A percentile compares a stretch with the other conserved stretches of the same genome.
Evolutionary conservation across 352 stramenopile genomes (phyloP).

Genomic region (Globisporangium spiculum): DNA sequence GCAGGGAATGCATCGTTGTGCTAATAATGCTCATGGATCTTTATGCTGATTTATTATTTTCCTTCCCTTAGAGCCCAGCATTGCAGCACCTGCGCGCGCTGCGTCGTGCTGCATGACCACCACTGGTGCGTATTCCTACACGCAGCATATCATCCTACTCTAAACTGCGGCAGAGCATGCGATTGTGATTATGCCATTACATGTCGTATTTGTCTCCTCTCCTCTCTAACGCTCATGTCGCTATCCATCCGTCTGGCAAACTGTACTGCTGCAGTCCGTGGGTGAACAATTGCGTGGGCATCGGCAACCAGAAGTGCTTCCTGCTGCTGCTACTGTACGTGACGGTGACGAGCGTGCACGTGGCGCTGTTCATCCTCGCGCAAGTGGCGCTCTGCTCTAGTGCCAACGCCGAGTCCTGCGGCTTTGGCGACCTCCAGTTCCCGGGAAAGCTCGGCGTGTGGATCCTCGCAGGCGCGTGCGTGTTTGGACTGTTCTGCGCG

Average conservation of each 20-base stretch:
- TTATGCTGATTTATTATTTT: not conserved
- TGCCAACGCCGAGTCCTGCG: constrained; percentile 36
- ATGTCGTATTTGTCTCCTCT: not conserved
- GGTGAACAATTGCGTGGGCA: constrained; percentile 87
- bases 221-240: not conserved
- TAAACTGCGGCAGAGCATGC: not conserved
- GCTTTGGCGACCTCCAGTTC: constrained; percentile 53
- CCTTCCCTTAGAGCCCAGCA: constrained; percentile 53
- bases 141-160: not conserved
- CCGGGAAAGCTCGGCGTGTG: constrained; percentile 64
- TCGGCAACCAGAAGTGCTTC: constrained; percentile 82
- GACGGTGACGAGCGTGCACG: constrained; percentile 52
- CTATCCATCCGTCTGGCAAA: not conserved
- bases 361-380: constrained; percentile 43
- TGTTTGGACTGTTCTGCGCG: constrained; percentile 75
- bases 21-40: not conserved
- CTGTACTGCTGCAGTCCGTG: constrained; percentile 46
- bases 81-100: constrained; percentile 74
- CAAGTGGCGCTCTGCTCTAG: constrained; percentile 45
- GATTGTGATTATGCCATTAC: not conserved
- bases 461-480: constrained; percentile 57
- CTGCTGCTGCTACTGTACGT: constrained; percentile 82
- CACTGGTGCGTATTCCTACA: constrained; percentile 55
- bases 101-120: constrained; percentile 79
- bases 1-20: not conserved